phyloP scores from a whole-genome alignment of 495 filamentous ascomycete species.

The Mycothermus thermophilus region DNA sequence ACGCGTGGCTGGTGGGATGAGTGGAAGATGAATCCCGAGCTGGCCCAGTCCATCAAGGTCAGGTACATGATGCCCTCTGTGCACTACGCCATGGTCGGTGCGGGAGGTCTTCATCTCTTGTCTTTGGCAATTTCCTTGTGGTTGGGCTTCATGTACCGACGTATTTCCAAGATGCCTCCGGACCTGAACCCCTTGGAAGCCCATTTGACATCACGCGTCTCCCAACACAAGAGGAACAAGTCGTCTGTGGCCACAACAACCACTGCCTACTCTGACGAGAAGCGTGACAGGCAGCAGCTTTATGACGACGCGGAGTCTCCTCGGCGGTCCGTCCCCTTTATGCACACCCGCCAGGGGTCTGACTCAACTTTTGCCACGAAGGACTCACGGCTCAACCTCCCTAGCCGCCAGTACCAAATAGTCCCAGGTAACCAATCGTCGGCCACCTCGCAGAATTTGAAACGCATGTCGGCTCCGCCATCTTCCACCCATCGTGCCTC shows the following conservation, averaged over 20 bases:
- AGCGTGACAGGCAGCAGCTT: conserved; percentile 35
- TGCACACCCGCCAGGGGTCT: conserved; percentile 54
- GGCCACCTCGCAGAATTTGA: conserved; percentile 23
- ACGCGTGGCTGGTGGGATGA: conserved; percentile 35
- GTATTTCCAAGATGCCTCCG: conserved; percentile 66
- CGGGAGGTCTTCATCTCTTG: conserved; percentile 53
- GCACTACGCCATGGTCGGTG: conserved; percentile 47
- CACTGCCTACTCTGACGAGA: conserved; percentile 38
- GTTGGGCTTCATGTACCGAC: conserved; percentile 60
- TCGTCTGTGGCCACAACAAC: conserved; percentile 45
- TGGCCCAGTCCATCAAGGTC: conserved; percentile 34
- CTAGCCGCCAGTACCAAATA: conserved; percentile 37
- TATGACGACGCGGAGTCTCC: conserved; percentile 46
- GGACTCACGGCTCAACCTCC: conserved; percentile 37
- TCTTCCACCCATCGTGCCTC: conserved; percentile 16
- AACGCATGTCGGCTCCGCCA: conserved; percentile 27
- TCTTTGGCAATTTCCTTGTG: conserved; percentile 57
- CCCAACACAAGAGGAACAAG: conserved; percentile 55
- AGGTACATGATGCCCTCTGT: conserved; percentile 44
- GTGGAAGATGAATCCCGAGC: conserved; percentile 45
- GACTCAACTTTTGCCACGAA: conserved; percentile 33
- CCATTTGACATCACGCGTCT: conserved; percentile 58
- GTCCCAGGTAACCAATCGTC: conserved; percentile 30
- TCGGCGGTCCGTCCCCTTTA: conserved; percentile 56
- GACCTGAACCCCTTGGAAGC: conserved; percentile 88